Base-by-base conservation (phyloP, 2,329 filamentous ascomycete genomes). In the Talaromyces sp. region DNA sequence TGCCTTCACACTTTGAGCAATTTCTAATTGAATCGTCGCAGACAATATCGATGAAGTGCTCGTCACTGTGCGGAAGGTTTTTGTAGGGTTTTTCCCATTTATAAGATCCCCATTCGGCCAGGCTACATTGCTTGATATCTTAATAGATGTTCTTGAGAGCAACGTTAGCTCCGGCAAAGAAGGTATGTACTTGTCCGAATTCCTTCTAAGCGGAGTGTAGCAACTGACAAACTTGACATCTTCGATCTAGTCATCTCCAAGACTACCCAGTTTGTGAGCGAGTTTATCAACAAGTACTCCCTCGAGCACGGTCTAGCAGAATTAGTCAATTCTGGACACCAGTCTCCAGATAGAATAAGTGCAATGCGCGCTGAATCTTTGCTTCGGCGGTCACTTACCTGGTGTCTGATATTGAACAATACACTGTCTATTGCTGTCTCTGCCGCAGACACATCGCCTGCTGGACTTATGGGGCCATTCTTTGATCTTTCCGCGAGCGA, bases 61-160 rank as follows among this genome's bases (percentile, higher is more conserved):
- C 11, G 65, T 67, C 0, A 71, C 70, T 15, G 59, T 79, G 10
- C 67, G 70, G 19, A 52, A 70, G 4, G 64, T 73, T 1, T 71
- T 78, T 39, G 62, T 63, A 2, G 67, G 67, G 1, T 63, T 74
- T 6, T 77, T 78, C 63, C 66, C 69, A 7, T 25, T 68, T 43
- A 69, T 74, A 1, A 70, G 67, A 45, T 78, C 78, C 1, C 78
- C 76, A 0, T 77, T 75, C 59, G 72, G 75, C 35, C 74, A 73
- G 37, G 73, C 74, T 17, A 69, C 72, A 43, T 65, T 80, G 8
- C 59, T 80, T 39, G 78, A 80, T 41, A 74, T 78, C 27, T 45
- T 80, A 35, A 76, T 74, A 31, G 77, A 79, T 54, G 67, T 68
- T 1, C 62, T 78, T n/a, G 74, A 77, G 61, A 73, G 75, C 39